Evolutionary conservation across 768 basidiomycete genomes (phyloP).

Genomic region (Nevesoporus exiguus): DNA sequence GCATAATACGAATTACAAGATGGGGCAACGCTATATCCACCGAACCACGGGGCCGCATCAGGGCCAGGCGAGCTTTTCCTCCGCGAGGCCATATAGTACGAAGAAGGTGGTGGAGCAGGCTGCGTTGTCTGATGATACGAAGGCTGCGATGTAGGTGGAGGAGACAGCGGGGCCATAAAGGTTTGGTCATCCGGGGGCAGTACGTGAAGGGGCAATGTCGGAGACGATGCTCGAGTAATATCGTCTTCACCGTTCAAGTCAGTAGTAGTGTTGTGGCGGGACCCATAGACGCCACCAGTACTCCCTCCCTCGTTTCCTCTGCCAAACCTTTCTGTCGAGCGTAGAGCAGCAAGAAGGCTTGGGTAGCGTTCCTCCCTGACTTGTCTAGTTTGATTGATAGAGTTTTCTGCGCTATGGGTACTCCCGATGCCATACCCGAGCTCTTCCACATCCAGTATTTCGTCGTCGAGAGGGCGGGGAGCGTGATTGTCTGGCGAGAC

Average conservation of each 20-base stretch:
- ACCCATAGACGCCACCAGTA: conserved; percentile 28
- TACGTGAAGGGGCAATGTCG: conserved; percentile 21
- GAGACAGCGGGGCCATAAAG: conserved; percentile 23
- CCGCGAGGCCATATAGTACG: conserved; percentile 15
- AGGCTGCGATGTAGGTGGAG: conserved; percentile 17
- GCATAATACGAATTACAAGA: conserved; percentile 28
- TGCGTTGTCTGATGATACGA: conserved; percentile 8
- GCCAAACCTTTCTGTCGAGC: conserved; percentile 10
- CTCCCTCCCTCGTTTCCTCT: conserved; percentile 23
- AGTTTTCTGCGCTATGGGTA: background rate
- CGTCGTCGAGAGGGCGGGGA: conserved; percentile 22
- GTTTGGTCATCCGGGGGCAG: conserved; percentile 12
- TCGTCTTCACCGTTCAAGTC: conserved; percentile 11
- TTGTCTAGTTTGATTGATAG: background rate
- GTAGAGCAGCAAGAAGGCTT: conserved; percentile 25
- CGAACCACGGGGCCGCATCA: conserved; percentile 23
- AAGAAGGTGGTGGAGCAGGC: conserved; percentile 25
- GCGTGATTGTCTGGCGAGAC: conserved; percentile 7
- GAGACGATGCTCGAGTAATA: conserved; percentile 19
- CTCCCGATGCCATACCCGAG: conserved; percentile 3
- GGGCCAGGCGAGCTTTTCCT: conserved; percentile 30
- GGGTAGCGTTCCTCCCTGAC: conserved; percentile 29
- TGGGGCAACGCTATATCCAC: conserved; percentile 24
- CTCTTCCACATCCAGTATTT: conserved; percentile 18
- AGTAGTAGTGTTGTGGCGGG: conserved; percentile 11